A percentile compares a stretch with the other conserved stretches of the same genome.
Evolutionary conservation across 345 rosid species (phyloP).

Genomic region (Citrus unshiu): DNA sequence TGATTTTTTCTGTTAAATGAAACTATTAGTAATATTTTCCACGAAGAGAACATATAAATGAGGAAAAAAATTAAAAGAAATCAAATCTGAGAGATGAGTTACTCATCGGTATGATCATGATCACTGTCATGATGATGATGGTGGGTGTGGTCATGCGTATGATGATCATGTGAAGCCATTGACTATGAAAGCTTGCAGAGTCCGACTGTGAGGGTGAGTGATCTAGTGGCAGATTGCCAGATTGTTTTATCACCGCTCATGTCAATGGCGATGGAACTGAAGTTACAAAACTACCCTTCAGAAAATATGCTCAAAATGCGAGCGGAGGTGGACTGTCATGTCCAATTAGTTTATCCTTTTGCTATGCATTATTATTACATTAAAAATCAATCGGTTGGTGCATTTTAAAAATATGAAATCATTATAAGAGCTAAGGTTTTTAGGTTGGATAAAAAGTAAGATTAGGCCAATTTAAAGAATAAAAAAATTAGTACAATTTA

Average conservation of each 20-base stretch:
- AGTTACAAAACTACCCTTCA: neutral
- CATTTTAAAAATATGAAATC: no score
- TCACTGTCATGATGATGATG: conserved; percentile 14
- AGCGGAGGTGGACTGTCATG: no score
- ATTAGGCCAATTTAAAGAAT: no score
- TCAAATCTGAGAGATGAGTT: neutral
- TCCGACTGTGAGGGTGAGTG: neutral
- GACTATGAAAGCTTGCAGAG: neutral
- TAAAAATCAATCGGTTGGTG: no score
- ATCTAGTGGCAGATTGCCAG: neutral
- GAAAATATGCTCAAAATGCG: neutral
- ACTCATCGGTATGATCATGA: conserved; percentile 34
- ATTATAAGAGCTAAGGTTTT: no score
- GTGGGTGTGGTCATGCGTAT: conserved; percentile 14
- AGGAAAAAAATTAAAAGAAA: neutral
- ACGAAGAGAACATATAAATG: neutral
- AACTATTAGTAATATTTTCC: neutral
- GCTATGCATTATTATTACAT: no score
- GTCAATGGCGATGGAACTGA: neutral
- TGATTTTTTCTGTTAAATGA: conserved; percentile 24
- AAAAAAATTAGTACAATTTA: no score
- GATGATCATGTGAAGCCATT: conserved; percentile 25
- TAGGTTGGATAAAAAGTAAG: no score
- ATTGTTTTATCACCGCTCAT: neutral
- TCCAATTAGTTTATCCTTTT: no score